Evolutionary conservation across 768 basidiomycete genomes (phyloP).

Genomic region (Jaapia argillacea): DNA sequence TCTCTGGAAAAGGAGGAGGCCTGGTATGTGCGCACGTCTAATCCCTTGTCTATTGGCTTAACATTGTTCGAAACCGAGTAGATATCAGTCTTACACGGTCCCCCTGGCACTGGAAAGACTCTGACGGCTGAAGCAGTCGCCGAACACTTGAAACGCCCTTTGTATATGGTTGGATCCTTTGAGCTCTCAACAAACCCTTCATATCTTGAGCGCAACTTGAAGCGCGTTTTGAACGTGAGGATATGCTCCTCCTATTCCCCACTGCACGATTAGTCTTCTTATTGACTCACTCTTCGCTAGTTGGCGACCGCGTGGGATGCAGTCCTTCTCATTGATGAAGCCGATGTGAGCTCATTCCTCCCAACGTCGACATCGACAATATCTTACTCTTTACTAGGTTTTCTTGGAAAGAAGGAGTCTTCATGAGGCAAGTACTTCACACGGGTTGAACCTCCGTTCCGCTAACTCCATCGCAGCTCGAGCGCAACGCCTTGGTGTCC

Average conservation of each 20-base stretch:
- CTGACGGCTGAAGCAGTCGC: slow-evolving; percentile 52
- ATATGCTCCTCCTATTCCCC: neutral
- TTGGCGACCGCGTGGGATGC: slow-evolving; percentile 16
- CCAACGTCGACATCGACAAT: neutral
- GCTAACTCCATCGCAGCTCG: slow-evolving; percentile 4
- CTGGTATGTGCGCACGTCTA: neutral
- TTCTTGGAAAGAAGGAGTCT: neutral
- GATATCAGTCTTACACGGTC: slow-evolving; percentile 18
- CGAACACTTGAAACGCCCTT: slow-evolving; percentile 40
- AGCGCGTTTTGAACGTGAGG: slow-evolving; percentile 11
- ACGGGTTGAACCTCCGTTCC: neutral
- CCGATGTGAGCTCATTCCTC: slow-evolving; percentile 8
- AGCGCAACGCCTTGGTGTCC: slow-evolving; percentile 17
- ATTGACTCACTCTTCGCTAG: slow-evolving; percentile 8
- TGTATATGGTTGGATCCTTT: slow-evolving; percentile 45
- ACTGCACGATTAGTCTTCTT: neutral
- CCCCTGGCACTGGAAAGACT: slow-evolving; percentile 31
- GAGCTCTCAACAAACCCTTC: slow-evolving; percentile 41
- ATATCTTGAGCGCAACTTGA: slow-evolving; percentile 30
- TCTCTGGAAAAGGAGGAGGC: neutral
- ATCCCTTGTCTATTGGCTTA: neutral
- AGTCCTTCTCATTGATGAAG: slow-evolving; percentile 15
- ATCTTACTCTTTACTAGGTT: neutral
- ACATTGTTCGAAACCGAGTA: slow-evolving; percentile 1
- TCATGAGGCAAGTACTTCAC: neutral